phyloP scores from a whole-genome alignment of 495 filamentous ascomycete species.

The Extremus antarcticus region DNA sequence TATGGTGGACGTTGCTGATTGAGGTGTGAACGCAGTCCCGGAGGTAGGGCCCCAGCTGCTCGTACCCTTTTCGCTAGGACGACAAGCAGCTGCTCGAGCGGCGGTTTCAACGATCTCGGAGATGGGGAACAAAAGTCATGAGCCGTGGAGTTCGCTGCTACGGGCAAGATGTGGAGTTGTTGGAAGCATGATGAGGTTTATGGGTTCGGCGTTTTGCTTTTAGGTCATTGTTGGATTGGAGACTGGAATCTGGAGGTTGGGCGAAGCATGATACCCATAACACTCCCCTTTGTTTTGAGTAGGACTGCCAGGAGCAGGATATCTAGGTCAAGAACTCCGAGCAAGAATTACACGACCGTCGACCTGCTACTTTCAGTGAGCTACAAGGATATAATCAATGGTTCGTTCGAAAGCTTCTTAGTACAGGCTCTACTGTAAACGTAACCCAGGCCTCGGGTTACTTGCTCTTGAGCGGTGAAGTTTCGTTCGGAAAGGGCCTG shows the following conservation, averaged over 20 bases:
- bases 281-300: neutral
- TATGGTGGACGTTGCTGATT: too few relatives aligned
- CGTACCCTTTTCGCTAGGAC: slow-evolving; percentile 13
- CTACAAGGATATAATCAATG: too few relatives aligned
- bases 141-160: neutral
- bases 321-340: too few relatives aligned
- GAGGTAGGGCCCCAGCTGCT: slow-evolving; percentile 8
- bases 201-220: neutral
- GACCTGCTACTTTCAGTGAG: too few relatives aligned
- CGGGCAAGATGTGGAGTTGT: neutral
- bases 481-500: too few relatives aligned
- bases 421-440: too few relatives aligned
- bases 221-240: neutral
- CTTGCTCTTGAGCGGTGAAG: too few relatives aligned
- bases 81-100: slow-evolving; percentile 10
- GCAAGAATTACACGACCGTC: too few relatives aligned
- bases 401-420: too few relatives aligned
- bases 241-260: neutral
- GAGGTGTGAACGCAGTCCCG: neutral
- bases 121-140: neutral
- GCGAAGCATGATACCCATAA: neutral
- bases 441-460: too few relatives aligned
- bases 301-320: too few relatives aligned
- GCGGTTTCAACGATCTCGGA: slow-evolving; percentile 6
- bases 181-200: neutral